A percentile compares a stretch with the other conserved stretches of the same genome.
Conservation (phyloP, 2,329 filamentous ascomycete genomes). For the Ilyonectria sp. region DNA sequence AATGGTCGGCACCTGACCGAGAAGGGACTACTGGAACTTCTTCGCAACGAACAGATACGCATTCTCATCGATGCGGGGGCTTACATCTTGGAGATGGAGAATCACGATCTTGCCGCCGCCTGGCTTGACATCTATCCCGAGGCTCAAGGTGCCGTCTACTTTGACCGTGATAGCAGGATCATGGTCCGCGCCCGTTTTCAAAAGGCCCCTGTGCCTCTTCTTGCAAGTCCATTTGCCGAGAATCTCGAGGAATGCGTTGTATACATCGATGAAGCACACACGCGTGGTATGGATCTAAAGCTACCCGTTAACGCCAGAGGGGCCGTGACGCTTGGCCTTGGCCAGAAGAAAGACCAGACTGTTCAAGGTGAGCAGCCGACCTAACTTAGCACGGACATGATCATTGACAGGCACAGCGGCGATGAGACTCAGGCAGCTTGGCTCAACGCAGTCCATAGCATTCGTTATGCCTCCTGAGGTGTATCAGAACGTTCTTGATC, state of each 20-base stretch:
- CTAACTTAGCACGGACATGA: fast-evolving
- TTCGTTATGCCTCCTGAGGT: constrained; percentile 74
- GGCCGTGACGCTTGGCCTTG: constrained; percentile 69
- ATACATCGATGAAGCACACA: constrained; percentile 74
- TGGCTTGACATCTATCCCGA: constrained; percentile 66
- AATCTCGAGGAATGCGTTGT: constrained; percentile 68
- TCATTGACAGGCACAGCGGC: constrained; percentile 63
- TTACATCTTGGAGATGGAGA: constrained; percentile 74
- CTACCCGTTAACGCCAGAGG: constrained; percentile 63
- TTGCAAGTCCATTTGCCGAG: constrained; percentile 69
- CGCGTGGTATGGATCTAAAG: constrained; percentile 72
- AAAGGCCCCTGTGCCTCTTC: constrained; percentile 64
- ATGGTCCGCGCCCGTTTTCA: constrained; percentile 41
- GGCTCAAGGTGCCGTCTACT: constrained; percentile 68
- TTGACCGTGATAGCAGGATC: constrained; percentile 55
- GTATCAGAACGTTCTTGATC: constrained; percentile 71
- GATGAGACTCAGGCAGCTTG: constrained; percentile 75
- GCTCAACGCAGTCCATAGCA: constrained; percentile 67
- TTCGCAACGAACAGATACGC: constrained; percentile 54
- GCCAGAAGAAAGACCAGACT: constrained; percentile 72
- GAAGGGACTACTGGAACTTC: constrained; percentile 50
- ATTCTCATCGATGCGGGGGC: constrained; percentile 77
- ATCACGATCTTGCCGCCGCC: constrained; percentile 60
- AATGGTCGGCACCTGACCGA: constrained; percentile 56
- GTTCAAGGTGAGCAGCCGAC: constrained; percentile 66